Base-by-base conservation (phyloP, 805 yeast species). In the Kluyveromyces nonfermentans region DNA sequence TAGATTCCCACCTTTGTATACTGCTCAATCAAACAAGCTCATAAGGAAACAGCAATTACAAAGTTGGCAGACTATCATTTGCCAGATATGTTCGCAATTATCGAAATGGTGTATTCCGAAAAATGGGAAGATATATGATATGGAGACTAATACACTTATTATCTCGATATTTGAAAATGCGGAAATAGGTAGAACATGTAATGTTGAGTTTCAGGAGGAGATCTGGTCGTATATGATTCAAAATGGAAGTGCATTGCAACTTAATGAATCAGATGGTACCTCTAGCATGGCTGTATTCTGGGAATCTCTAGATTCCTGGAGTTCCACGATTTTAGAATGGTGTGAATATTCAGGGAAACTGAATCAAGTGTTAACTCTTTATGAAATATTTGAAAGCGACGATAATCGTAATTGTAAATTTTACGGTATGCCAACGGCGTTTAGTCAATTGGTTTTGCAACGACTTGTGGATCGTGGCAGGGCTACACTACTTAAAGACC, bases 1-100 rank as follows among this genome's bases (percentile, higher is more conserved):
- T 55, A 69, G 77, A 33, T 90, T 88, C 62, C 97, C 97, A 5
- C 98, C 98, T 0, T 77, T 90, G 52, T 90, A 79, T 66, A 93
- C 97, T 7, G 73, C 78, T 48, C 98, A 90, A 64, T 88, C 93
- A 18, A 89, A 90, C 54, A 74, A 79, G 32, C 77, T 84, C 9
- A 82, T 93, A 1, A 77, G 85, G 68, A 72, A 74, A 25, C 80
- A 86, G 9, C 98, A 90, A 62, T 65, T 83, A 14, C 71, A 72
- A n/a, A 77, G 83, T 43, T 90, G 98, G 98, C 28, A 38, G 34
- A 28, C 41, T 10, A 38, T 38, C 15, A 31, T 38, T 10, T 17
- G 16, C 15, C 41, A 38, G 21, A 38, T n/a, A 9, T 38, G 41
- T 22, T 32, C 41, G 6, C 41, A 38, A 22, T 19, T 38, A 4